A percentile compares a stretch with the other conserved stretches of the same genome.
Conservation (phyloP, 169 alveolate genomes). For the Besnoitia besnoiti region DNA sequence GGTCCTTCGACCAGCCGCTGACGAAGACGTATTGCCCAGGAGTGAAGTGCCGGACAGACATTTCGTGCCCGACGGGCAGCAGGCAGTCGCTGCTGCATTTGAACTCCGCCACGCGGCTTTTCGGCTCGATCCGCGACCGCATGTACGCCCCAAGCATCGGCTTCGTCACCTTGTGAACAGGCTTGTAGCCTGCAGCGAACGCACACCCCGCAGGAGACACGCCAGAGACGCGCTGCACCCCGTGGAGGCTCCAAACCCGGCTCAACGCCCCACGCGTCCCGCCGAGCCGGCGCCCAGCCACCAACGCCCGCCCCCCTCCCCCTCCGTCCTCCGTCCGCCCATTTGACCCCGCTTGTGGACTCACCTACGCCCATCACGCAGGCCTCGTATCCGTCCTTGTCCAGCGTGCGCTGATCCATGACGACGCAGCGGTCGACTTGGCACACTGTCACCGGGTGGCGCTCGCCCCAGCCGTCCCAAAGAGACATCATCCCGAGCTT, state of each 20-base stretch:
- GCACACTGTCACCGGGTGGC: slow-evolving; percentile 85
- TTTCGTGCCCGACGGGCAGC: slow-evolving; percentile 84
- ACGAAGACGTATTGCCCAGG: slow-evolving; percentile 90
- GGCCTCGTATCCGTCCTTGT: slow-evolving; percentile 88
- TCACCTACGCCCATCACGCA: slow-evolving; percentile 83
- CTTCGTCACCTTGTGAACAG: slow-evolving; percentile 78
- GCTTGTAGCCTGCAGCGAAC: slow-evolving; percentile 70
- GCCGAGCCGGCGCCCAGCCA: too few relatives aligned
- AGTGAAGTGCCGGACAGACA: slow-evolving; percentile 85
- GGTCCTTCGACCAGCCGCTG: slow-evolving; percentile 83
- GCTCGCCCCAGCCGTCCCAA: slow-evolving; percentile 91
- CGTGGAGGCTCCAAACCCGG: too few relatives aligned
- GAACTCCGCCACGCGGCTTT: slow-evolving; percentile 82
- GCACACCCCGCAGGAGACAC: too few relatives aligned
- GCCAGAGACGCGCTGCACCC: too few relatives aligned
- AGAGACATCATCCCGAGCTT: slow-evolving; percentile 88
- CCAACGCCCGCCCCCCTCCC: too few relatives aligned
- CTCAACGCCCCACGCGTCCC: too few relatives aligned
- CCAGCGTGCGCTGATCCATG: slow-evolving; percentile 80
- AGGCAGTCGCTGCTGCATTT: slow-evolving; percentile 84
- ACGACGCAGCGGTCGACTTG: slow-evolving; percentile 86
- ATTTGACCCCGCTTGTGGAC: too few relatives aligned
- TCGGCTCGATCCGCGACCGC: slow-evolving; percentile 76
- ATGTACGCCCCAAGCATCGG: slow-evolving; percentile 81
- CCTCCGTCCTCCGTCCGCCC: too few relatives aligned